Percentiles rank a stretch among this genome's conserved stretches.
These are phyloP conservation scores for Onygenales sp. DNA, from an alignment of 2,329 filamentous ascomycete species.

Conservation along the genomic window DNA sequence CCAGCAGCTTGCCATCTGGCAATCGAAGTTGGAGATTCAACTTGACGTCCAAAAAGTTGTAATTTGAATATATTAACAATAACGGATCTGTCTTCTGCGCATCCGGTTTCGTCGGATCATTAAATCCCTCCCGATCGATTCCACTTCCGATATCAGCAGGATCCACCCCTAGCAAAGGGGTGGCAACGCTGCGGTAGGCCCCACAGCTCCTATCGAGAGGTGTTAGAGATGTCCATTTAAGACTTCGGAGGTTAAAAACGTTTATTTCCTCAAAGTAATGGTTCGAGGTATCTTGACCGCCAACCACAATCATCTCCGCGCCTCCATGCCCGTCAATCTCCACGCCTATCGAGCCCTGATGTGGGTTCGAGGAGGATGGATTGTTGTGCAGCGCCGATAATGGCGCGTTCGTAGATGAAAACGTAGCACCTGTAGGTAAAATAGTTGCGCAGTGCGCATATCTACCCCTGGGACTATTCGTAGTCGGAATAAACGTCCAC, in stretches of 20 bases:
- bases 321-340: slow-evolving; percentile 84
- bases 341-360: slow-evolving; percentile 79
- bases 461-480: slow-evolving; percentile 79
- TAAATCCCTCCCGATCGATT: slow-evolving; percentile 29
- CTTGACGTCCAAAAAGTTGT: slow-evolving; percentile 97
- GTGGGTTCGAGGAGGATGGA: slow-evolving; percentile 68
- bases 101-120: slow-evolving; percentile 23
- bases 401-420: slow-evolving; percentile 74
- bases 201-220: slow-evolving; percentile 85
- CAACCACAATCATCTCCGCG: slow-evolving; percentile 94
- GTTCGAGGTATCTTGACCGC: slow-evolving; percentile 93
- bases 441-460: slow-evolving; percentile 96
- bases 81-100: slow-evolving; percentile 33
- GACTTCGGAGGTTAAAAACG: slow-evolving; percentile 88
- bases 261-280: slow-evolving; percentile 99
- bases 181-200: slow-evolving; percentile 90
- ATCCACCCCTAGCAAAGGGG: slow-evolving; percentile 53
- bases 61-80: slow-evolving; percentile 98
- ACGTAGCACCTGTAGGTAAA: slow-evolving; percentile 75
- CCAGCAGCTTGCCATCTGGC: slow-evolving; percentile 71
- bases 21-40: slow-evolving; percentile 83
- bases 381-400: slow-evolving; percentile 85
- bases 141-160: slow-evolving; percentile 34
- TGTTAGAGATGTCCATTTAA: slow-evolving; percentile 92
- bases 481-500: slow-evolving; percentile 76